Evolutionary conservation across 495 filamentous ascomycete genomes (phyloP).

Genomic region (Terfezia boudieri): DNA sequence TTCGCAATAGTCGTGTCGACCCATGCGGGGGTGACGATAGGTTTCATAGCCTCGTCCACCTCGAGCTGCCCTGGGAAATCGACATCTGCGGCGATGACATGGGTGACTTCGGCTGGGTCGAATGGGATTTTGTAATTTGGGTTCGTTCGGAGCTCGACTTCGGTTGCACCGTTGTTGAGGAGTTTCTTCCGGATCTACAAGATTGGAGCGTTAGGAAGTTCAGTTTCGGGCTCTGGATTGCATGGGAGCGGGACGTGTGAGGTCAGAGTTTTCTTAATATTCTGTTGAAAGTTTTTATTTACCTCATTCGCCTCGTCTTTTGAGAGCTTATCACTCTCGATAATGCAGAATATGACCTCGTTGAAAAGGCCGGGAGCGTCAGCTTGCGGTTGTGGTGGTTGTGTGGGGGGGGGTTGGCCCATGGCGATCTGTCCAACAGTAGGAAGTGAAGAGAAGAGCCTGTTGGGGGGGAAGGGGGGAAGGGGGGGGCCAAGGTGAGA

Average conservation of each 20-base stretch:
- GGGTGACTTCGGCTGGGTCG: constrained; percentile 40
- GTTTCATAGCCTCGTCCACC: constrained; percentile 47
- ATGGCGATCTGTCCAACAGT: no score
- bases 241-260: no score
- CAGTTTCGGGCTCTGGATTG: not conserved
- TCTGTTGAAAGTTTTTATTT: not conserved
- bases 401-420: no score
- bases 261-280: no score
- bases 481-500: no score
- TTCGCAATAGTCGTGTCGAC: constrained; percentile 43
- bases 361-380: constrained; percentile 9
- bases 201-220: constrained; percentile 22
- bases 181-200: constrained; percentile 23
- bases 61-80: constrained; percentile 69
- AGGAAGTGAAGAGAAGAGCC: no score
- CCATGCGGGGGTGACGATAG: constrained; percentile 74
- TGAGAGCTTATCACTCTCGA: constrained; percentile 23
- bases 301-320: constrained; percentile 25
- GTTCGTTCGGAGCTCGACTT: constrained; percentile 17
- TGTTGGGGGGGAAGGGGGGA: no score
- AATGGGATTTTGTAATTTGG: constrained; percentile 17
- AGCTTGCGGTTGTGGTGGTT: not conserved
- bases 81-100: constrained; percentile 63
- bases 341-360: constrained; percentile 20
- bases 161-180: constrained; percentile 23